Evolutionary conservation across 192 early-diverging fungal species (phyloP).

Genomic region (Linnemannia schmuckeri): DNA sequence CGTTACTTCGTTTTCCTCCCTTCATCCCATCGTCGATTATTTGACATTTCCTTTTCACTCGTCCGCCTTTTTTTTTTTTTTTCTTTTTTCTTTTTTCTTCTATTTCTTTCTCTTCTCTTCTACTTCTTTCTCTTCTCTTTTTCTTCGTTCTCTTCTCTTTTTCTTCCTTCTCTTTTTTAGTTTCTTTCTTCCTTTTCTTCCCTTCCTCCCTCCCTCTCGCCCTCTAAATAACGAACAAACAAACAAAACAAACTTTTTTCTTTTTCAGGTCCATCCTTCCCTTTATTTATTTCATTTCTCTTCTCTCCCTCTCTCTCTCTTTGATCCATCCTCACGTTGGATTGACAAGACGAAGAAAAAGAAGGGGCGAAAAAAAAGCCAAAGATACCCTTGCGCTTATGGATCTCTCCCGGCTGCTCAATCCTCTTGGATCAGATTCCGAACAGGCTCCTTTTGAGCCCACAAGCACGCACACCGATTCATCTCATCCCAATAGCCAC

Average conservation of each 20-base stretch:
- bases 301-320: neutral
- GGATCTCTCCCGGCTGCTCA: slow-evolving; percentile 14
- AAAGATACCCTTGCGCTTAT: neutral
- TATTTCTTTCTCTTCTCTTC: neutral
- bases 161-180: neutral
- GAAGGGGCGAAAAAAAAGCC: neutral
- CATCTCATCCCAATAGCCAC: slow-evolving; percentile 7
- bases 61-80: neutral
- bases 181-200: neutral
- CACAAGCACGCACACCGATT: neutral
- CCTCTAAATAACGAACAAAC: neutral
- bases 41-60: neutral
- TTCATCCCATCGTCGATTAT: too few relatives aligned
- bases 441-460: slow-evolving; percentile 11
- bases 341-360: neutral
- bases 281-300: too few relatives aligned
- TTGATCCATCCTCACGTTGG: neutral
- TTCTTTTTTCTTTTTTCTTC: neutral
- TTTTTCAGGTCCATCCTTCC: too few relatives aligned
- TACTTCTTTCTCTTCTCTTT: neutral
- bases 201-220: neutral
- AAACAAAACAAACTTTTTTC: neutral
- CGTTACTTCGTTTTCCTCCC: slow-evolving; percentile 2
- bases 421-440: slow-evolving; percentile 20
- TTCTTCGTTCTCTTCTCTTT: neutral